Conservation (phyloP, 768 basidiomycete species). For the Suillus alpinus region DNA sequence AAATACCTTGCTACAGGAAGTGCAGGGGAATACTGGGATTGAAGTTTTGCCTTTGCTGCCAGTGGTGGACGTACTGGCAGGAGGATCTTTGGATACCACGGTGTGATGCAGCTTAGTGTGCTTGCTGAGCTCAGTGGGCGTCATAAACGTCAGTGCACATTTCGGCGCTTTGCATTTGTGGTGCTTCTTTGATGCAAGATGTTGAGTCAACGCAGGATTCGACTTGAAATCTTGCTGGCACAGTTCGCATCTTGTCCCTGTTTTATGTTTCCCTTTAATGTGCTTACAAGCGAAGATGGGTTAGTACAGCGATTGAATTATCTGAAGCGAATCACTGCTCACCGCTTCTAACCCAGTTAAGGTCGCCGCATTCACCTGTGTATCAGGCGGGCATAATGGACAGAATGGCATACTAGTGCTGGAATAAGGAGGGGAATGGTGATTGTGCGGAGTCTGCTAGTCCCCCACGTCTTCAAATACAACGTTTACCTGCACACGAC, state of each 20-base stretch:
- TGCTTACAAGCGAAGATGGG: neutral
- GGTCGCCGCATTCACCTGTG: neutral
- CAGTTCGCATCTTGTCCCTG: neutral
- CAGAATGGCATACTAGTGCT: neutral
- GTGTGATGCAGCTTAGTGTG: neutral
- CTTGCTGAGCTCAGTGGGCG: neutral
- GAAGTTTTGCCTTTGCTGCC: neutral
- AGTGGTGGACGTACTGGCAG: neutral
- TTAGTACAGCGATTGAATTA: neutral
- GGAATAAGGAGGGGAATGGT: neutral
- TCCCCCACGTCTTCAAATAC: neutral
- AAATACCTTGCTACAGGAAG: neutral
- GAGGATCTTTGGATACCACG: neutral
- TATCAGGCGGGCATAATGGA: slow-evolving; percentile 1
- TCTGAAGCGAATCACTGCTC: neutral
- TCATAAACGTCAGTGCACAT: slow-evolving; percentile 3
- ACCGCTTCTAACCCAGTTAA: neutral
- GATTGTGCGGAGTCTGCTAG: neutral
- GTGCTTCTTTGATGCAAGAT: slow-evolving; percentile 3
- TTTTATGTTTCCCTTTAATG: neutral
- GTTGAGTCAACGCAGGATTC: neutral
- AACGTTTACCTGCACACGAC: neutral
- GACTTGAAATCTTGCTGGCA: neutral
- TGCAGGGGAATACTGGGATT: neutral
- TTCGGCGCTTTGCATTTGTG: neutral